Conservation (phyloP, 805 yeast species). For the Kazachstania africana region DNA sequence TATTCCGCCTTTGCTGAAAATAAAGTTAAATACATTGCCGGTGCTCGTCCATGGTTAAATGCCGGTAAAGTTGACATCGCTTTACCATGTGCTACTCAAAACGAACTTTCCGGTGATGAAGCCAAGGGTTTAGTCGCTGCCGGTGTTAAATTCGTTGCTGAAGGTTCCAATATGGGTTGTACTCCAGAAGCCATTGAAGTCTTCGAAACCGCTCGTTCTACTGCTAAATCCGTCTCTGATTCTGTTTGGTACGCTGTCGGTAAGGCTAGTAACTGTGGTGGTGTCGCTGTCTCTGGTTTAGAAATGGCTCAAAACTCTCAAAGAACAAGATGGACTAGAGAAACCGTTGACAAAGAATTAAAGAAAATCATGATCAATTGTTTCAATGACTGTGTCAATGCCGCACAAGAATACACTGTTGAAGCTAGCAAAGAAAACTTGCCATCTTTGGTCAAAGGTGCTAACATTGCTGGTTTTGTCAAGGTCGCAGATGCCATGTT, state of each 20-base stretch:
- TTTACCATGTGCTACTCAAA: constrained; percentile 96
- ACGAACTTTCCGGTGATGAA: constrained; percentile 94
- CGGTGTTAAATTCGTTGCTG: constrained; percentile 89
- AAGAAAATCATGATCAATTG: constrained; percentile 88
- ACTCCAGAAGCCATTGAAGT: constrained; percentile 93
- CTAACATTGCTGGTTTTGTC: constrained; percentile 97
- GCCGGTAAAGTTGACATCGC: constrained; percentile 92
- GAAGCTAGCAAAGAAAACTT: constrained; percentile 45
- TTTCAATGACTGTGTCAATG: constrained; percentile 84
- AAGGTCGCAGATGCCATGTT: constrained; percentile 98
- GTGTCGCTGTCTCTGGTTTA: constrained; percentile 96
- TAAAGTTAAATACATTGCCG: constrained; percentile 70
- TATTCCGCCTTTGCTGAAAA: constrained; percentile 45
- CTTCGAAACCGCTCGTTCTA: constrained; percentile 70
- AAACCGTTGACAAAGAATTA: constrained; percentile 84
- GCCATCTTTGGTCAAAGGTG: constrained; percentile 97
- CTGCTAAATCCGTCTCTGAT: constrained; percentile 28
- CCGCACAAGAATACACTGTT: constrained; percentile 69
- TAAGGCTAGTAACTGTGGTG: constrained; percentile 98
- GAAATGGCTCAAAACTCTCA: constrained; percentile 99
- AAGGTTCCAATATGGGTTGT: constrained; percentile 99
- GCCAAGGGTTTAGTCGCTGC: constrained; percentile 89
- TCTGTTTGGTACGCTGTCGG: constrained; percentile 98
- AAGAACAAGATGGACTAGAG: constrained; percentile 81
- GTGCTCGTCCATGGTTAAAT: constrained; percentile 93